These are phyloP conservation scores for Abortiporus biennis DNA, from an alignment of 1,284 basidiomycete genomes.

Conservation along the genomic window DNA sequence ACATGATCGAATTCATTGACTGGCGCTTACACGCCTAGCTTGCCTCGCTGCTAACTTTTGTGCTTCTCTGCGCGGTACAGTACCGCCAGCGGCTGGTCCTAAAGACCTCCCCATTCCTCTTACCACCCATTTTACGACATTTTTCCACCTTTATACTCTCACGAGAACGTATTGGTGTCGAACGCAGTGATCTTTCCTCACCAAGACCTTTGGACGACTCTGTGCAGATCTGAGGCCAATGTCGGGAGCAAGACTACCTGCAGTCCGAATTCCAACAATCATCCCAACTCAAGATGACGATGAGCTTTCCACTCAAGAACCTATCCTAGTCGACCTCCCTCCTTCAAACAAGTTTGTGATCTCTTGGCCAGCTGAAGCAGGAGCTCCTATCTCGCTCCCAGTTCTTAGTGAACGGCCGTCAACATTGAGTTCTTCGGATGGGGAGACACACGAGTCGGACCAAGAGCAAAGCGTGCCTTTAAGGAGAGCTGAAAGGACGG, in stretches of 20 bases:
- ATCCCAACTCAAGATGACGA: constrained; percentile 23
- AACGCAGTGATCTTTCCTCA: constrained; percentile 3
- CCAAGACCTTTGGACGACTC: constrained; percentile 8
- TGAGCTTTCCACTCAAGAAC: constrained; percentile 25
- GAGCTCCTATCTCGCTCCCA: constrained; percentile 27
- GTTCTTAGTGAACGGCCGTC: constrained; percentile 28
- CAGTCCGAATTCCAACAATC: constrained; percentile 31
- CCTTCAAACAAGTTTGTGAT: constrained; percentile 42
- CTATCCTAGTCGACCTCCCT: constrained; percentile 33
- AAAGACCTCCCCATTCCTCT: not conserved
- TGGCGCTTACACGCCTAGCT: too few species aligned
- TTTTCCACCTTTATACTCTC: too few species aligned
- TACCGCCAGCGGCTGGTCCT: constrained; percentile 8
- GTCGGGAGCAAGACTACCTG: constrained; percentile 26
- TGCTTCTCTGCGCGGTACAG: too few species aligned
- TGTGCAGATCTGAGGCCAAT: constrained; percentile 17
- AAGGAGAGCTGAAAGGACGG: constrained; percentile 20
- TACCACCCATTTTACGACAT: too few species aligned
- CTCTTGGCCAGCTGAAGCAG: constrained; percentile 40
- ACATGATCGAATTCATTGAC: too few species aligned
- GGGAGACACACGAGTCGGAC: constrained; percentile 43
- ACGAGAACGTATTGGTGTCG: too few species aligned
- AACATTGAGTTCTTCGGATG: constrained; percentile 40
- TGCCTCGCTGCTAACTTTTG: too few species aligned
- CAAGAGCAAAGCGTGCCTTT: constrained; percentile 25